A percentile compares a stretch with the other conserved stretches of the same genome.
phyloP scores from a whole-genome alignment of 1,139 yeast genomes.

The Meyerozyma smithsonii region DNA sequence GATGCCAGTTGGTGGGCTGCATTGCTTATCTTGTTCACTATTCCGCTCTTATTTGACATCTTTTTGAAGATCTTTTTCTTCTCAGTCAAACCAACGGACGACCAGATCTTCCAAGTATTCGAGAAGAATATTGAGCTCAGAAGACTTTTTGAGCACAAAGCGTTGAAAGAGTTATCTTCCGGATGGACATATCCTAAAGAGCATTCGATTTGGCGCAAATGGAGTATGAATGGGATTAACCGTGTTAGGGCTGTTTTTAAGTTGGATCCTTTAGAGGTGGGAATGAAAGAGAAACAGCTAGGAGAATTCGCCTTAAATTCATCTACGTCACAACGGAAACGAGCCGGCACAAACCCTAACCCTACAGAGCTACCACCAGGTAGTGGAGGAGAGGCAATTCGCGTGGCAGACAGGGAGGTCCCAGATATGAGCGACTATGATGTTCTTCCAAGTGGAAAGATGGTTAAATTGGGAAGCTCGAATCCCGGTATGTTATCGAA shows the following conservation, averaged over 20 bases:
- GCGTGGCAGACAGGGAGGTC: slow-evolving; percentile 19
- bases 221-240: slow-evolving; percentile 6
- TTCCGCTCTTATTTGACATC: slow-evolving; percentile 66
- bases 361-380: slow-evolving; percentile 49
- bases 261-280: neutral
- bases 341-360: slow-evolving; percentile 47
- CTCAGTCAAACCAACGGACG: slow-evolving; percentile 63
- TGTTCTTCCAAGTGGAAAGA: slow-evolving; percentile 66
- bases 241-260: slow-evolving; percentile 8
- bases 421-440: slow-evolving; percentile 41
- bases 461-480: slow-evolving; percentile 38
- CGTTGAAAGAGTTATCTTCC: slow-evolving; percentile 68
- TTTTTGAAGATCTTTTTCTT: slow-evolving; percentile 53
- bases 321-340: slow-evolving; percentile 38
- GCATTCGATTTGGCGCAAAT: slow-evolving; percentile 23
- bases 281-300: neutral
- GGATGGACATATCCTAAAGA: slow-evolving; percentile 72
- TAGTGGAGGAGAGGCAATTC: slow-evolving; percentile 37
- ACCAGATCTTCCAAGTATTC: slow-evolving; percentile 70
- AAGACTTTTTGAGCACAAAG: slow-evolving; percentile 64
- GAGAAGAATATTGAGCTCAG: slow-evolving; percentile 70
- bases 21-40: slow-evolving; percentile 47
- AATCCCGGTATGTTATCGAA: slow-evolving; percentile 17
- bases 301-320: slow-evolving; percentile 14
- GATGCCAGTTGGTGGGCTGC: slow-evolving; percentile 88